A percentile compares a stretch with the other conserved stretches of the same genome.
Evolutionary conservation across 768 basidiomycete species (phyloP).

Genomic region (Xerocomus potaroensis): DNA sequence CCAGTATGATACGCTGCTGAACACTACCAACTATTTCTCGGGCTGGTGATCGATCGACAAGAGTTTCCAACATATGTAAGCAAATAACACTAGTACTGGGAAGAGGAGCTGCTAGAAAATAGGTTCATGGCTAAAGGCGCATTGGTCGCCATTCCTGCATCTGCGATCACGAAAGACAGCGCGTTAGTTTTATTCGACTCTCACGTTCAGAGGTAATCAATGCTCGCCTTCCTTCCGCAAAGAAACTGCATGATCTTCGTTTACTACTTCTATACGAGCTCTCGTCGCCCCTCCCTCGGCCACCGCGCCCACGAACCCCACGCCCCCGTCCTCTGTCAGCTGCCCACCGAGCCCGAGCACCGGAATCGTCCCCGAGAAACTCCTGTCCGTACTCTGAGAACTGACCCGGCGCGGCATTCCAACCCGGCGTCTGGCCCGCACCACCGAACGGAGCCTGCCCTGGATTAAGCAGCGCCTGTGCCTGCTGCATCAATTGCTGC

Average conservation of each 20-base stretch:
- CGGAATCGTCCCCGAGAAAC: conserved; percentile 41
- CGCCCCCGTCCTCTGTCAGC: conserved; percentile 48
- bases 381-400: conserved; percentile 48
- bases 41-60: not conserved
- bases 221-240: conserved; percentile 91
- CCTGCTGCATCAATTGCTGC: conserved; percentile 53
- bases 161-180: conserved; percentile 51
- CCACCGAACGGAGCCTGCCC: conserved; percentile 35
- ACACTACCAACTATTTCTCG: conserved; percentile 14
- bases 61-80: conserved; percentile 10
- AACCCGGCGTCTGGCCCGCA: conserved; percentile 33
- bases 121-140: conserved; percentile 75
- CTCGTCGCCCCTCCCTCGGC: conserved; percentile 51
- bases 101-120: conserved; percentile 25
- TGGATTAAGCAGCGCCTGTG: conserved; percentile 31
- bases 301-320: conserved; percentile 55
- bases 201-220: conserved; percentile 36
- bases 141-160: conserved; percentile 86
- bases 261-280: conserved; percentile 73
- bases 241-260: conserved; percentile 89
- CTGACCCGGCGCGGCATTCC: conserved; percentile 36
- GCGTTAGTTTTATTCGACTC: conserved; percentile 33
- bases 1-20: conserved; percentile 25
- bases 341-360: conserved; percentile 43
- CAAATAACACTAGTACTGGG: not conserved